These are phyloP conservation scores for Solanum tacnaense DNA, from an alignment of 257 asterid species.

Conservation along the genomic window DNA sequence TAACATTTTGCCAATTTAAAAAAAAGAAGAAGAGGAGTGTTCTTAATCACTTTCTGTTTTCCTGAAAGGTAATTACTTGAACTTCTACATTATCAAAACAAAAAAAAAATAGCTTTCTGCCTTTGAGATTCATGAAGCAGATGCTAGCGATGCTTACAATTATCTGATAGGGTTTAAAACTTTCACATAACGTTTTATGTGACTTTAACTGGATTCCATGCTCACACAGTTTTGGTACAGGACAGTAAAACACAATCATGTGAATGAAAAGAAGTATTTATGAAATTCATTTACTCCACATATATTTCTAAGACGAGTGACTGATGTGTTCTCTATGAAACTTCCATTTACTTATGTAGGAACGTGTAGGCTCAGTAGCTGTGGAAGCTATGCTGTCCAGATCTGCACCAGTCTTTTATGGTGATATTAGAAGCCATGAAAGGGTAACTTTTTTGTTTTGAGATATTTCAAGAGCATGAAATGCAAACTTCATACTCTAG, in stretches of 20 bases:
- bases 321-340: conserved; percentile 2
- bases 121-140: background rate
- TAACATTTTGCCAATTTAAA: background rate
- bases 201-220: background rate
- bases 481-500: background rate
- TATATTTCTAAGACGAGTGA: background rate
- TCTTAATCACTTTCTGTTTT: background rate
- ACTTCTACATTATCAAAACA: background rate
- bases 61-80: background rate
- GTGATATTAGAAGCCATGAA: conserved; percentile 93
- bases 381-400: conserved; percentile 90
- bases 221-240: background rate
- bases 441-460: conserved; percentile 39
- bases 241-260: background rate
- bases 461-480: background rate
- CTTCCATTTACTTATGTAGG: conserved; percentile 26
- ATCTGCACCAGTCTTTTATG: conserved; percentile 76
- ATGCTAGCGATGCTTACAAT: background rate
- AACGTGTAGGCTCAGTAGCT: conserved; percentile 42
- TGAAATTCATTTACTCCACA: background rate
- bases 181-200: background rate
- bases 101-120: background rate
- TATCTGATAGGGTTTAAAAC: background rate
- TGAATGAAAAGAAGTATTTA: background rate
- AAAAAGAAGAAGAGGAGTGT: background rate